These are phyloP conservation scores for Paraglomus brasilianum DNA, from an alignment of 192 early-diverging fungal genomes.

Conservation along the genomic window DNA sequence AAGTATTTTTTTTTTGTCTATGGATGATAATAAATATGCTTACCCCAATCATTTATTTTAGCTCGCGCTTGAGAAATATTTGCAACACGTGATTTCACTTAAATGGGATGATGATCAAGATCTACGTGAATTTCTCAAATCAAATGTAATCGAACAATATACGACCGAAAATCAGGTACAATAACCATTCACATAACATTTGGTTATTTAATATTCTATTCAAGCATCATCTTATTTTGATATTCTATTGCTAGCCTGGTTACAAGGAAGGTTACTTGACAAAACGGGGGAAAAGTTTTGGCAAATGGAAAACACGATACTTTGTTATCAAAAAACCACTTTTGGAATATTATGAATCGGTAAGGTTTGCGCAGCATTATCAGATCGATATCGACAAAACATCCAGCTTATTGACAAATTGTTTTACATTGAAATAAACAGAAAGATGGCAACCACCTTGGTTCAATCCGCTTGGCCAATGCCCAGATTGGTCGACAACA, in stretches of 20 bases:
- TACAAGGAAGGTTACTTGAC: conserved; percentile 85
- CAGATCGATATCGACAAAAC: too few relatives aligned
- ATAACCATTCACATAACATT: too few relatives aligned
- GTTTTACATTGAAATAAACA: conserved; percentile 33
- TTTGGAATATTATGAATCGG: conserved; percentile 82
- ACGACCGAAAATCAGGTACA: conserved; percentile 30
- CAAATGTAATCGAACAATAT: conserved; percentile 58
- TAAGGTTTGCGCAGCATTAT: too few relatives aligned
- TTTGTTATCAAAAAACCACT: conserved; percentile 70
- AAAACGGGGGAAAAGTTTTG: conserved; percentile 96
- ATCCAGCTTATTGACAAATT: too few relatives aligned
- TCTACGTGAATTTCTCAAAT: conserved; percentile 75
- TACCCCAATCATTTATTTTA: not conserved
- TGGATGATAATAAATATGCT: too few relatives aligned
- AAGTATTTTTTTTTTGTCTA: too few relatives aligned
- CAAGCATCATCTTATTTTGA: too few relatives aligned
- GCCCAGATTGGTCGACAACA: conserved; percentile 68
- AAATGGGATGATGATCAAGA: conserved; percentile 59
- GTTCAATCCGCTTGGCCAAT: conserved; percentile 73
- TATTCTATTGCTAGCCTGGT: conserved; percentile 54
- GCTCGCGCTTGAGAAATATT: conserved; percentile 78
- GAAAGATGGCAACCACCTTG: conserved; percentile 70
- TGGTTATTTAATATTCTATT: too few relatives aligned
- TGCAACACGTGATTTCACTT: conserved; percentile 68
- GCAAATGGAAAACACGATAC: conserved; percentile 92